Evolutionary conservation across 2,329 filamentous ascomycete species (phyloP).

Genomic region (Fusarium sp.): DNA sequence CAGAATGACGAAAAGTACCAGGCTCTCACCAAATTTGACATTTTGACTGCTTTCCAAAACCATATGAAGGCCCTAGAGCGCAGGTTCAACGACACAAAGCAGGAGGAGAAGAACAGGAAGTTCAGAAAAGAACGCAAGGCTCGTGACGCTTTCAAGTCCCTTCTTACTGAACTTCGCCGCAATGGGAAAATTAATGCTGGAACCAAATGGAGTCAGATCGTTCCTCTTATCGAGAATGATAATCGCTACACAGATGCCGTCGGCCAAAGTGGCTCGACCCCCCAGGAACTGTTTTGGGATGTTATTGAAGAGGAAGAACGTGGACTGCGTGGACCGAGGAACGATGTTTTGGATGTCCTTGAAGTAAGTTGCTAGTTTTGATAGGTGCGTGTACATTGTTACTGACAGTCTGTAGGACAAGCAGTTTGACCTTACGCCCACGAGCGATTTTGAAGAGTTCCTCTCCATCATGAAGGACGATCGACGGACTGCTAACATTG

Average conservation of each 20-base stretch:
- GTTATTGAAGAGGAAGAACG: conserved; percentile 93
- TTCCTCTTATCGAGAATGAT: conserved; percentile 81
- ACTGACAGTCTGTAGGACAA: conserved; percentile 72
- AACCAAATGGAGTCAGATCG: conserved; percentile 88
- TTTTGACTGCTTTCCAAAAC: conserved; percentile 92
- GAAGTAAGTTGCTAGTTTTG: conserved; percentile 71
- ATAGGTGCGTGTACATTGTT: not conserved
- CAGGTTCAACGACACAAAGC: conserved; percentile 88
- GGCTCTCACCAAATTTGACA: conserved; percentile 86
- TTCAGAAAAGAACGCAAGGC: conserved; percentile 86
- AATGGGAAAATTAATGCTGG: conserved; percentile 89
- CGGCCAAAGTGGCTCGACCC: conserved; percentile 85
- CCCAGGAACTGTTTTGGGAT: conserved; percentile 96
- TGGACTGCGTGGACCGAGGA: conserved; percentile 82
- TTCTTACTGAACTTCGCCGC: conserved; percentile 80
- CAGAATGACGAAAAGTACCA: conserved; percentile 87
- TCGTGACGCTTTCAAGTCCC: conserved; percentile 81
- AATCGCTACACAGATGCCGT: conserved; percentile 85
- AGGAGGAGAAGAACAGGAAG: conserved; percentile 86
- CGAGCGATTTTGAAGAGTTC: conserved; percentile 92
- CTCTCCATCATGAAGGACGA: conserved; percentile 84
- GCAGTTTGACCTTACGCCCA: conserved; percentile 88
- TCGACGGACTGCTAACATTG: conserved; percentile 87
- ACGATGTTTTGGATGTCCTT: conserved; percentile 87
- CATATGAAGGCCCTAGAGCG: conserved; percentile 95